These are phyloP conservation scores for Globisporangium middletonii DNA, from an alignment of 352 stramenopile genomes.

Conservation along the genomic window DNA sequence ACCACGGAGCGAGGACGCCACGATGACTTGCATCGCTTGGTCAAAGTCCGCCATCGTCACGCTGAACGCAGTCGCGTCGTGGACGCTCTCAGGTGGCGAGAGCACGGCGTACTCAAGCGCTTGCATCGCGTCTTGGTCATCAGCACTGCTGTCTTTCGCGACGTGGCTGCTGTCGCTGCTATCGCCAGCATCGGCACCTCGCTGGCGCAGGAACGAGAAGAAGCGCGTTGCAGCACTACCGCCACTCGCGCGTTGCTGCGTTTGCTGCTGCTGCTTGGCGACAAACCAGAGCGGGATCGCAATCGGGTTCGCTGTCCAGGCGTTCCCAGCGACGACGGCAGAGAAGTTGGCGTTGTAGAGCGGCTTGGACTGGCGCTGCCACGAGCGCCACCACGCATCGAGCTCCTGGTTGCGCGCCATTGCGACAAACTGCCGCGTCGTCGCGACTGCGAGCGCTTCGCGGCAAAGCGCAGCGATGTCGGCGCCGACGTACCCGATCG, in stretches of 20 bases:
- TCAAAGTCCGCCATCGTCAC: constrained; percentile 74
- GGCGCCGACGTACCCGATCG: constrained; percentile 74
- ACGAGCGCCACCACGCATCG: constrained; percentile 51
- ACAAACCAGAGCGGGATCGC: constrained; percentile 73
- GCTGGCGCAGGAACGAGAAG: constrained; percentile 40
- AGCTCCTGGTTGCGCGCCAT: constrained; percentile 43
- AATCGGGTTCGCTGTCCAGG: constrained; percentile 51
- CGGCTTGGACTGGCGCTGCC: constrained; percentile 36
- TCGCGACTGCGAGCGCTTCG: constrained; percentile 63
- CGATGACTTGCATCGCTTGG: constrained; percentile 59
- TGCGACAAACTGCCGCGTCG: constrained; percentile 53
- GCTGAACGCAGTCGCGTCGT: constrained; percentile 20
- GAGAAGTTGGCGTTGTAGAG: constrained; percentile 35
- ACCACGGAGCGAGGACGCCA: constrained; percentile 59
- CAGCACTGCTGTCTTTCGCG: neutral
- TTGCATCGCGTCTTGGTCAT: too few relatives aligned
- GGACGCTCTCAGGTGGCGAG: neutral
- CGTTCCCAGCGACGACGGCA: constrained; percentile 37
- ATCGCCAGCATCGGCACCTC: neutral
- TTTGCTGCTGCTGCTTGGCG: constrained; percentile 20
- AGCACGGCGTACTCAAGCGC: constrained; percentile 1
- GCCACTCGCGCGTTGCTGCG: neutral
- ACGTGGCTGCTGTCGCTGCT: neutral
- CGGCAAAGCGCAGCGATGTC: constrained; percentile 77
- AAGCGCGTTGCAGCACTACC: constrained; percentile 11